phyloP scores from a whole-genome alignment of 1,284 basidiomycete species.

The Pseudozyma pruni region DNA sequence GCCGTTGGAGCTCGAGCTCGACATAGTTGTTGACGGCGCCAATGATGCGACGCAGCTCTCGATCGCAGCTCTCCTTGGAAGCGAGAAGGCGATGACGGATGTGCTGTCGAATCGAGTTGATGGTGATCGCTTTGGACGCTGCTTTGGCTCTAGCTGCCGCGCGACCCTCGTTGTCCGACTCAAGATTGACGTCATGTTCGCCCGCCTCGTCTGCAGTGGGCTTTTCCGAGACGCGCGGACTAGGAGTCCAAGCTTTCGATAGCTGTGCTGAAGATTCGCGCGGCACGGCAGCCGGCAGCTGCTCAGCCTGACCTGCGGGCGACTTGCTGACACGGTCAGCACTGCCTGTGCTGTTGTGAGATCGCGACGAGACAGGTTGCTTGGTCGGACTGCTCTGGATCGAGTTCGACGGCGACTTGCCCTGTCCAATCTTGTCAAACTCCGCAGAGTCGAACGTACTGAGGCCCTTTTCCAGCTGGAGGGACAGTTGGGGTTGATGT shows the following conservation, averaged over 20 bases:
- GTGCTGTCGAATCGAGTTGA: slow-evolving; percentile 84
- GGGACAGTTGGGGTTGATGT: slow-evolving; percentile 54
- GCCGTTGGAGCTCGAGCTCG: slow-evolving; percentile 83
- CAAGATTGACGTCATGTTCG: slow-evolving; percentile 20
- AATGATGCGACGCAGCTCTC: slow-evolving; percentile 89
- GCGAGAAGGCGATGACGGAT: slow-evolving; percentile 90
- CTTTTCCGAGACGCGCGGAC: slow-evolving; percentile 15
- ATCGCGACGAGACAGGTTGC: slow-evolving; percentile 25
- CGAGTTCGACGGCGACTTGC: slow-evolving; percentile 29
- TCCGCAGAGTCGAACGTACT: slow-evolving; percentile 57
- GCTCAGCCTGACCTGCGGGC: slow-evolving; percentile 16
- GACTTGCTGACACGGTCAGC: slow-evolving; percentile 23
- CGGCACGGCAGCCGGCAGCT: slow-evolving; percentile 15
- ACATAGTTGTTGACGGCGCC: slow-evolving; percentile 92
- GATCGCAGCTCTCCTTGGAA: slow-evolving; percentile 95
- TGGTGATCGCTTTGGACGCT: slow-evolving; percentile 58
- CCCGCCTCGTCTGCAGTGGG: slow-evolving; percentile 1
- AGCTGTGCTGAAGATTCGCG: slow-evolving; percentile 28
- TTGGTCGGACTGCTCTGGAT: slow-evolving; percentile 28
- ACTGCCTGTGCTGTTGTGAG: slow-evolving; percentile 21
- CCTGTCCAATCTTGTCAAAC: slow-evolving; percentile 50
- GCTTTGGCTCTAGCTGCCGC: slow-evolving; percentile 22
- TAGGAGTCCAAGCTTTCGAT: slow-evolving; percentile 31
- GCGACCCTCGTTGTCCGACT: slow-evolving; percentile 41
- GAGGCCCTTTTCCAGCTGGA: slow-evolving; percentile 59